Evolutionary conservation across 2,329 filamentous ascomycete genomes (phyloP).

Genomic region (Ceratocystis destructans): DNA sequence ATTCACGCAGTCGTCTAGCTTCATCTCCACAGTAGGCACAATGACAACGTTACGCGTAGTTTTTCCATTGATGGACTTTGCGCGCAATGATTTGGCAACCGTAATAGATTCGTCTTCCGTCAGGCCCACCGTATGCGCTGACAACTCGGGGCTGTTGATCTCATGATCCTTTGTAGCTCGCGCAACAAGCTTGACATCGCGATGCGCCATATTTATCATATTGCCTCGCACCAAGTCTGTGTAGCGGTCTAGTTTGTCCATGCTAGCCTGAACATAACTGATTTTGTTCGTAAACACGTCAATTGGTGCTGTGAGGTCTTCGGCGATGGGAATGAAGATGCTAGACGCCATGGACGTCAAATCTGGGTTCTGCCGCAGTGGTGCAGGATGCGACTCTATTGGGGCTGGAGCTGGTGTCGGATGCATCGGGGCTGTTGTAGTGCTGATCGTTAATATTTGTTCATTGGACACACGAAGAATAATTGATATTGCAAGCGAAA

Average conservation of each 20-base stretch:
- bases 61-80: not conserved
- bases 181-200: slow-evolving; percentile 12
- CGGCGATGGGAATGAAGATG: slow-evolving; percentile 28
- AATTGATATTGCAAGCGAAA: no score
- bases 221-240: slow-evolving; percentile 16
- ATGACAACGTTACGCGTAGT: slow-evolving; percentile 9
- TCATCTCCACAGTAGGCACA: slow-evolving; percentile 11
- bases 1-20: not conserved
- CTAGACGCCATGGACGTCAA: slow-evolving; percentile 23
- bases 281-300: slow-evolving; percentile 17
- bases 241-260: slow-evolving; percentile 17
- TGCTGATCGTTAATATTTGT: no score
- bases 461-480: no score
- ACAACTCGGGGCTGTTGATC: not conserved
- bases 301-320: slow-evolving; percentile 22
- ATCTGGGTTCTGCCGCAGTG: slow-evolving; percentile 17
- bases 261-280: slow-evolving; percentile 2
- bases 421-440: no score
- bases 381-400: not conserved
- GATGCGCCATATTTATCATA: slow-evolving; percentile 15
- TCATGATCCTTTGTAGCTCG: slow-evolving; percentile 9
- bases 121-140: not conserved
- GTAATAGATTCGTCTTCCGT: slow-evolving; percentile 10
- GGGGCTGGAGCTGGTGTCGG: not conserved
- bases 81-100: not conserved